Evolutionary conservation across 192 early-diverging fungal species (phyloP).

Genomic region (Rhizophagus sp.): DNA sequence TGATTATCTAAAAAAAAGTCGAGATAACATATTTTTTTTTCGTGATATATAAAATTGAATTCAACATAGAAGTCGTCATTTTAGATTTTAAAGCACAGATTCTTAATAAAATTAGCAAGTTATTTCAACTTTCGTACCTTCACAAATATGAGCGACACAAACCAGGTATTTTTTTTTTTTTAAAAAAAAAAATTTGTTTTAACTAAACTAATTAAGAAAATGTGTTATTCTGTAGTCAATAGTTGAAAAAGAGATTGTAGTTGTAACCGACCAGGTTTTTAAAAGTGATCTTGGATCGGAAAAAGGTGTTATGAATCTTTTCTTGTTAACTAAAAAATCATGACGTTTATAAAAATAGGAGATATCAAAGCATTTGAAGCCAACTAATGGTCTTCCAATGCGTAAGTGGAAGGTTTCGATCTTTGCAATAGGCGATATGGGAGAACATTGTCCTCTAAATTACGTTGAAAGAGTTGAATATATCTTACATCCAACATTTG

Average conservation of each 20-base stretch:
- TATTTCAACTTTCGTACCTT: too few relatives aligned
- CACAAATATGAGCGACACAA: neutral
- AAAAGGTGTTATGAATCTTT: constrained; percentile 3
- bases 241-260: constrained; percentile 14
- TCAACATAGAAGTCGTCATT: too few relatives aligned
- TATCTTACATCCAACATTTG: constrained; percentile 51
- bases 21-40: too few relatives aligned
- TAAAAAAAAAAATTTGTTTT: neutral
- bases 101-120: too few relatives aligned
- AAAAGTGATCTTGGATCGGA: neutral
- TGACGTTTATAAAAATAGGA: constrained; percentile 8
- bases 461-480: constrained; percentile 52
- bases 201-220: neutral
- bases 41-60: too few relatives aligned
- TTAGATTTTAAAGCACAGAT: too few relatives aligned
- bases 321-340: neutral
- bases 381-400: constrained; percentile 38
- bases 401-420: constrained; percentile 51
- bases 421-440: constrained; percentile 42
- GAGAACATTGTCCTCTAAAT: constrained; percentile 36
- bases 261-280: constrained; percentile 27
- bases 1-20: too few relatives aligned
- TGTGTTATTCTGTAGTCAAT: neutral
- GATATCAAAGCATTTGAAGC: constrained; percentile 8
- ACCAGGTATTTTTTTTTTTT: neutral